Evolutionary conservation across 1,284 basidiomycete genomes (phyloP).

Genomic region (Tilletia setariae): DNA sequence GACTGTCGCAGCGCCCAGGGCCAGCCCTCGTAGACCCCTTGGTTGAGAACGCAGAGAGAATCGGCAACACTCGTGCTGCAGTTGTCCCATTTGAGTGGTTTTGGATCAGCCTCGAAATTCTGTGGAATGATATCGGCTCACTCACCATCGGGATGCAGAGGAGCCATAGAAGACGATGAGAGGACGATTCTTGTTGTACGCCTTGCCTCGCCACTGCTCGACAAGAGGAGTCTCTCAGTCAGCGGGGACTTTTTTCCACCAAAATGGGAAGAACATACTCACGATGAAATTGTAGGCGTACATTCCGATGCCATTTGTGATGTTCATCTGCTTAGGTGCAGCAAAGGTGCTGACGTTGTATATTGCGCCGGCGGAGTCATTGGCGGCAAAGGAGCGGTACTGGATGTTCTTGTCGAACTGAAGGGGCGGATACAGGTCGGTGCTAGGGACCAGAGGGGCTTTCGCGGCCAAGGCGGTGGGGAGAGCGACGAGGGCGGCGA

Average conservation of each 20-base stretch:
- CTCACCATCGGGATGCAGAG: conserved; percentile 1
- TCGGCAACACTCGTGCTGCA: not conserved
- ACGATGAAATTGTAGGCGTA: not conserved
- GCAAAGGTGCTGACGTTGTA: not conserved
- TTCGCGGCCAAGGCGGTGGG: not conserved
- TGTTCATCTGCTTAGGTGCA: not conserved
- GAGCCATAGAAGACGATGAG: conserved; percentile 6
- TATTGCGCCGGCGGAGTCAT: not conserved
- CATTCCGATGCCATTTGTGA: not conserved
- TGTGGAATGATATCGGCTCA: too few relatives aligned
- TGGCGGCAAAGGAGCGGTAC: not conserved
- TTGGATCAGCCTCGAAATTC: not conserved
- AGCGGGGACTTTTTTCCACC: too few relatives aligned
- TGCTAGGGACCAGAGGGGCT: not conserved
- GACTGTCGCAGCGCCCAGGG: not conserved
- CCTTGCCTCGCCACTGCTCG: not conserved
- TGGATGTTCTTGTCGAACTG: not conserved
- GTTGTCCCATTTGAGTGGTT: not conserved
- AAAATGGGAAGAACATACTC: too few relatives aligned
- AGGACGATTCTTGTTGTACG: not conserved
- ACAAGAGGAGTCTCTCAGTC: too few relatives aligned
- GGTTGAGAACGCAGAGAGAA: not conserved
- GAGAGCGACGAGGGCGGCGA: too few relatives aligned
- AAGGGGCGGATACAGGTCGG: not conserved
- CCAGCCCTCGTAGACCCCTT: not conserved